Percentiles rank a stretch among this genome's conserved stretches.
Conservation (phyloP, 768 basidiomycete species). For the Russula foetens region DNA sequence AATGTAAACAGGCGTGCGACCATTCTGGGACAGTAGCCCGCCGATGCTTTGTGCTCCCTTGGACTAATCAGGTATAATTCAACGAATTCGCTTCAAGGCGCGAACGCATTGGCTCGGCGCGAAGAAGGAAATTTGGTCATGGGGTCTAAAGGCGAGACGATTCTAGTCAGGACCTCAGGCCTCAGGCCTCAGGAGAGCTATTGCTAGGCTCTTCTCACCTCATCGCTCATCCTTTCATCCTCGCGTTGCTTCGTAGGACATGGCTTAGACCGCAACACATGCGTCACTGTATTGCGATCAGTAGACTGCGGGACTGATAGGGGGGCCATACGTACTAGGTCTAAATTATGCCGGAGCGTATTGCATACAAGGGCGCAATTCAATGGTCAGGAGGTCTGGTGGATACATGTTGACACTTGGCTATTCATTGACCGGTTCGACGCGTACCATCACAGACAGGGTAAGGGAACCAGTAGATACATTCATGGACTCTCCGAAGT, state of each 20-base stretch:
- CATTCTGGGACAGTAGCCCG: conserved; percentile 8
- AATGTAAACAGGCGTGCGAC: not conserved
- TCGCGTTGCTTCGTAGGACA: not conserved
- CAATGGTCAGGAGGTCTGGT: not conserved
- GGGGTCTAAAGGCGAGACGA: too few species aligned
- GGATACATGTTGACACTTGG: not conserved
- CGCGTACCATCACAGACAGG: not conserved
- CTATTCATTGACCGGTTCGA: not conserved
- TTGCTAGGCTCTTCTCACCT: not conserved
- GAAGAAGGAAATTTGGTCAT: conserved; percentile 9
- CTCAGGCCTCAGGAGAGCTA: not conserved
- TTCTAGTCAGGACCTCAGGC: too few species aligned
- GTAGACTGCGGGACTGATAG: not conserved
- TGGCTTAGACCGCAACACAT: not conserved
- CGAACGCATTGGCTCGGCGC: not conserved
- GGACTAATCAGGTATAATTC: conserved; percentile 14
- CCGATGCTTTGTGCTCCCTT: not conserved
- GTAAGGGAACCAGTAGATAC: not conserved
- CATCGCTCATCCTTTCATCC: not conserved
- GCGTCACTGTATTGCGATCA: conserved; percentile 1
- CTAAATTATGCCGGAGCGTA: not conserved
- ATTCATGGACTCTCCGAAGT: not conserved
- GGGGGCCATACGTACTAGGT: not conserved
- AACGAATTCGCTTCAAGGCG: not conserved
- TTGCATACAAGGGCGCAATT: conserved; percentile 4